Conservation (phyloP, 169 alveolate genomes). For the Blepharisma undulans region DNA sequence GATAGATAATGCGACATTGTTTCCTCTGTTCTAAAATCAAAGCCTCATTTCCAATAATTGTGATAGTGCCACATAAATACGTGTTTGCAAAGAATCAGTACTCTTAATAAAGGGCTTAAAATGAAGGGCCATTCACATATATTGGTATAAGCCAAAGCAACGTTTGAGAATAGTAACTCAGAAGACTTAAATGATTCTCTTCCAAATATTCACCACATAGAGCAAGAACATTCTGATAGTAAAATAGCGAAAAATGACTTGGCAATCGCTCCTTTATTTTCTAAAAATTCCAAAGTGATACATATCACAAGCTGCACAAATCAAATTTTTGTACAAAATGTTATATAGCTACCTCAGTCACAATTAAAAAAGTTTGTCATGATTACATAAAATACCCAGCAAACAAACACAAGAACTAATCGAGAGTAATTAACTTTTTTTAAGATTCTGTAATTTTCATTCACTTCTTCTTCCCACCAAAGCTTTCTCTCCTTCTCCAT, state of each 20-base stretch:
- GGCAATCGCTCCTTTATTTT: not conserved
- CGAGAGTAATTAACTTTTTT: not conserved
- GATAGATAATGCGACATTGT: not conserved
- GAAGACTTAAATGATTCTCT: not conserved
- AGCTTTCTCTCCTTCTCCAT: not conserved
- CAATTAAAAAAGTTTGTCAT: not conserved
- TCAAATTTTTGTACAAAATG: not conserved
- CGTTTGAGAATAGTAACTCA: not conserved
- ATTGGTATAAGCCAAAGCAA: not conserved
- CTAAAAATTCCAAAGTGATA: not conserved
- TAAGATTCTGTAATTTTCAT: not conserved
- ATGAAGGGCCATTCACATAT: not conserved
- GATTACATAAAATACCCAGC: not conserved
- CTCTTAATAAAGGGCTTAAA: not conserved
- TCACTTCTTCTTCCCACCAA: not conserved
- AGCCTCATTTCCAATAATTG: not conserved
- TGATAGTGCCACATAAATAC: not conserved
- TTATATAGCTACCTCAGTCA: not conserved
- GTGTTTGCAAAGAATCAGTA: not conserved
- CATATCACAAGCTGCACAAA: not conserved
- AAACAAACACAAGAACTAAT: not conserved
- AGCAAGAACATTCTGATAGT: not conserved
- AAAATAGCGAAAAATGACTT: not conserved
- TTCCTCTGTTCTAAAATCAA: not conserved
- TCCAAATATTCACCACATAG: not conserved